These are phyloP conservation scores for Lojkania enalia DNA, from an alignment of 2,329 filamentous ascomycete species.

Conservation along the genomic window DNA sequence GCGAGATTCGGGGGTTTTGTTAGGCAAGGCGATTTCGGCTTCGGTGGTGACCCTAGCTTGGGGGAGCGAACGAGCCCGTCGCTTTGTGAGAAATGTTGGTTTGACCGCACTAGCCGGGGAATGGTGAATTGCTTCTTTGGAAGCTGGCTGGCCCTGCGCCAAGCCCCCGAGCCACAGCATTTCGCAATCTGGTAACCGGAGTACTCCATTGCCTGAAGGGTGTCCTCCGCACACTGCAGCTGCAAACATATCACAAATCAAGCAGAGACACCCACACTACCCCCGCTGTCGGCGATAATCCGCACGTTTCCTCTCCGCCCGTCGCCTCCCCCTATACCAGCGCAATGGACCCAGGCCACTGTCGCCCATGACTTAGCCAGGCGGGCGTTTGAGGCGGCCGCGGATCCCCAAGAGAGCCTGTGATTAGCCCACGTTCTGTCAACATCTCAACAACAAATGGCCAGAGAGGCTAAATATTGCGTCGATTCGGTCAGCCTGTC, in stretches of 20 bases:
- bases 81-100: constrained; percentile 2
- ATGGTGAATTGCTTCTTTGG: constrained; percentile 17
- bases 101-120: constrained; percentile 15
- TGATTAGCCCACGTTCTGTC: constrained; percentile 8
- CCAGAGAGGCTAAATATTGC: background rate
- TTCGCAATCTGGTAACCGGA: no score
- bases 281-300: no score
- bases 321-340: background rate
- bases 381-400: constrained; percentile 11
- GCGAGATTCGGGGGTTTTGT: constrained; percentile 3
- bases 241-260: background rate
- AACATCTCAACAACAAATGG: constrained; percentile 14
- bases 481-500: background rate
- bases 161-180: constrained; percentile 1
- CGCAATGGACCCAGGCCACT: background rate
- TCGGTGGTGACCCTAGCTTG: constrained; percentile 22
- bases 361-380: constrained; percentile 7
- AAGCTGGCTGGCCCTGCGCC: constrained; percentile 4
- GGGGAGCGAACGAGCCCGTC: background rate
- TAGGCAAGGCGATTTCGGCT: constrained; percentile 13
- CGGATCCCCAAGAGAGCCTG: constrained; percentile 21
- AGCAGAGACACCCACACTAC: no score
- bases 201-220: no score
- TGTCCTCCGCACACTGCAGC: background rate
- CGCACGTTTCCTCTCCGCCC: background rate